Evolutionary conservation across 768 basidiomycete genomes (phyloP), one percentile per base, ranked within the genome.

Genomic region (Botryobasidium botryosum): DNA sequence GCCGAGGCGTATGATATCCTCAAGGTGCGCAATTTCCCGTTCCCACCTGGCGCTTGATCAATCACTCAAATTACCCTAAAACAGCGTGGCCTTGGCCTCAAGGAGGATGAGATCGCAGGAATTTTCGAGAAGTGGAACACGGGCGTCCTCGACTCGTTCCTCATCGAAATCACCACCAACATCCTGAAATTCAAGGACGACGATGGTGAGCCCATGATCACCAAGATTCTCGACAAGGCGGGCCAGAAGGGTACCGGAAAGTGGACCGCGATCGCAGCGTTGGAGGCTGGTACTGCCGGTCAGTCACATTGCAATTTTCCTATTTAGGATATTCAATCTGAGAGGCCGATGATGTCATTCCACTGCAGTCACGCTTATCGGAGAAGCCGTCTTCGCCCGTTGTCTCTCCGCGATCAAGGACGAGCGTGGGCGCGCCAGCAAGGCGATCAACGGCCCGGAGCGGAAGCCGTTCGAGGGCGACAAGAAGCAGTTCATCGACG

Each of bases 201-300:
- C 45, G 92, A 97, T 60, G 92, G 90, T 47, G 72, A 72, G 56
- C 83, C 88, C 40, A 74, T 97, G 53, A 77, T 99, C 51, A 70
- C 68, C 55, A 99, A 97, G 68, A 92, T 99, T 57, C 73, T 94
- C 53, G 94, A 99, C 64, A 62, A 82, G 57, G 94, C 94, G 48
- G 92, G 92, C 31, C 94, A 99, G 64, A 99, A 99, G 67, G 94
- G 94, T 59, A 99, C 94, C 51, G 90, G 94, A 47, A 99, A 99
- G 67, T 99, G 94, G 94, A 99, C 94, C 45, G 94, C 94, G 46
- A 83, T 96, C 56, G 79, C 79, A 54, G 94, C 94, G 48, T 77
- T 99, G 53, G 94, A 99, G 44, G 79, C 85, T 52, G 90, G 85
- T 55, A 79, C 73, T 49, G 71, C 84, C 35, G 86, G 85, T 83